phyloP scores from a whole-genome alignment of 805 yeast genomes.

The Ogataea degrootiae region DNA sequence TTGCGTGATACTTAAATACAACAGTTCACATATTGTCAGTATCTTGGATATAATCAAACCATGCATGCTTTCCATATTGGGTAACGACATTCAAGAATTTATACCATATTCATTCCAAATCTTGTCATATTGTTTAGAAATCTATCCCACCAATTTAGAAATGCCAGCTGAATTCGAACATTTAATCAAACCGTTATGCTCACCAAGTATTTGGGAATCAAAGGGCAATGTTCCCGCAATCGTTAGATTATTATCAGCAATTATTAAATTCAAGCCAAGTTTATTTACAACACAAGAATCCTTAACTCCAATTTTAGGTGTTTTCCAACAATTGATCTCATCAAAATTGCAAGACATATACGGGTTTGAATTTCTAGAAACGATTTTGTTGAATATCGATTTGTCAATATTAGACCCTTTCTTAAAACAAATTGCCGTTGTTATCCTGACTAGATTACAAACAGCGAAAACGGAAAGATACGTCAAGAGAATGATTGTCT shows the following conservation, averaged over 20 bases:
- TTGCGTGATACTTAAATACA: constrained; percentile 64
- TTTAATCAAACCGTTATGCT: constrained; percentile 72
- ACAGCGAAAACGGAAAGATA: constrained; percentile 77
- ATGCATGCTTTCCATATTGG: constrained; percentile 58
- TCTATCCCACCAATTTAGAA: constrained; percentile 40
- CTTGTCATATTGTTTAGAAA: constrained; percentile 72
- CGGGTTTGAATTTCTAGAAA: constrained; percentile 82
- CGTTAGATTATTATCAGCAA: constrained; percentile 69
- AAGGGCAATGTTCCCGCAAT: constrained; percentile 93
- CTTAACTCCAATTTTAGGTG: constrained; percentile 83
- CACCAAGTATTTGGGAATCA: constrained; percentile 92
- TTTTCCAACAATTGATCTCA: constrained; percentile 89
- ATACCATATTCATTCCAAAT: constrained; percentile 90
- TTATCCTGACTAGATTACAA: constrained; percentile 77
- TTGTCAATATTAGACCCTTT: constrained; percentile 44
- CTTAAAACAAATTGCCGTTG: constrained; percentile 65
- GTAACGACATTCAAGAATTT: constrained; percentile 88
- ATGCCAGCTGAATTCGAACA: constrained; percentile 64
- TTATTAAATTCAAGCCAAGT: constrained; percentile 45
- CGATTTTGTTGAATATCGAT: constrained; percentile 57
- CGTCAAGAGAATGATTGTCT: constrained; percentile 63
- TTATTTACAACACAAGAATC: constrained; percentile 35
- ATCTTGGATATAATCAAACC: constrained; percentile 60
- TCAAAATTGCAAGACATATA: constrained; percentile 74
- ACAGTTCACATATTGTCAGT: constrained; percentile 29